These are phyloP conservation scores for Sclerotinia trifoliorum DNA, from an alignment of 2,329 filamentous ascomycete genomes.

Conservation along the genomic window DNA sequence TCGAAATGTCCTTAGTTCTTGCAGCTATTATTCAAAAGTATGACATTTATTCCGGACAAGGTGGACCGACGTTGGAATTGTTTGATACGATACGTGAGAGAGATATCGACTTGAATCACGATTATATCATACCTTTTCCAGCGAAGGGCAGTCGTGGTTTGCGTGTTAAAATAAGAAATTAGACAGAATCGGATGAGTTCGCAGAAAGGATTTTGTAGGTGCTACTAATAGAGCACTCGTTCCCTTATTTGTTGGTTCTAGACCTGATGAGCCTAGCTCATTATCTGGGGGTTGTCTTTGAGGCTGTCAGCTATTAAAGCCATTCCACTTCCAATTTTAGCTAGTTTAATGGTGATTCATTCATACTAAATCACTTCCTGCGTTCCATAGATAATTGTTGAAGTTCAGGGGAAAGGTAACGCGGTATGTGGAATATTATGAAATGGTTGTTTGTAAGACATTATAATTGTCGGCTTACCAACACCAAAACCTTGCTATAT, in stretches of 20 bases:
- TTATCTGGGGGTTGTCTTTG: too few relatives aligned
- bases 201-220: too few relatives aligned
- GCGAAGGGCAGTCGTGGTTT: neutral
- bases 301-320: too few relatives aligned
- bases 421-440: neutral
- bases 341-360: too few relatives aligned
- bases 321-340: too few relatives aligned
- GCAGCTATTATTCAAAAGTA: neutral
- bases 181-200: neutral
- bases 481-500: too few relatives aligned
- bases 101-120: slow-evolving; percentile 4
- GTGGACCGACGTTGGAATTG: neutral
- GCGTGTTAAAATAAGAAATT: neutral
- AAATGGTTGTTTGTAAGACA: too few relatives aligned
- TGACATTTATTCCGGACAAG: neutral
- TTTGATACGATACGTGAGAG: neutral
- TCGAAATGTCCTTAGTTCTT: slow-evolving; percentile 5
- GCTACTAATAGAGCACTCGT: too few relatives aligned
- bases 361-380: too few relatives aligned
- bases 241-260: too few relatives aligned
- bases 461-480: too few relatives aligned
- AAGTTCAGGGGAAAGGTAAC: neutral
- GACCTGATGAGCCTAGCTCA: too few relatives aligned
- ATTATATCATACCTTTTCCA: slow-evolving; percentile 8
- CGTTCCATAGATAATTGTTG: neutral